Percentiles rank a stretch among this genome's conserved stretches.
These are phyloP conservation scores for Naganishia liquefaciens DNA, from an alignment of 1,284 basidiomycete genomes.

Conservation along the genomic window DNA sequence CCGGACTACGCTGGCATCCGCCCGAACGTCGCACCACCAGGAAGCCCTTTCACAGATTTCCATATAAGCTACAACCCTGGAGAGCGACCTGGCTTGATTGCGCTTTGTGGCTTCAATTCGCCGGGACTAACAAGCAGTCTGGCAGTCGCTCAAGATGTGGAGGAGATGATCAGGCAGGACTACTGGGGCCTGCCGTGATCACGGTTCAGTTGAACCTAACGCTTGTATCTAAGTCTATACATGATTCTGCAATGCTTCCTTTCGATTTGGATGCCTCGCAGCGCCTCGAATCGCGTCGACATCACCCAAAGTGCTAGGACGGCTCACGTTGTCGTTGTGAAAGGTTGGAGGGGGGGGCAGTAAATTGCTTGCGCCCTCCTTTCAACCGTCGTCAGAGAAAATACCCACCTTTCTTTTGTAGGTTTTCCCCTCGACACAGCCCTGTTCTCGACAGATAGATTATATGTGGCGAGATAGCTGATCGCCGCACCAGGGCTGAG, in stretches of 20 bases:
- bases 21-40: constrained; percentile 78
- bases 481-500: too few relatives aligned
- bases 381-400: too few relatives aligned
- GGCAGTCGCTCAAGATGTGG: constrained; percentile 58
- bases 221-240: neutral
- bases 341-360: too few relatives aligned
- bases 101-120: constrained; percentile 58
- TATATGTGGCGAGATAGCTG: too few relatives aligned
- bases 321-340: too few relatives aligned
- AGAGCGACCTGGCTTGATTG: constrained; percentile 50
- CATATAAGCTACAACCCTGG: constrained; percentile 49
- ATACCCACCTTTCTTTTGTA: too few relatives aligned
- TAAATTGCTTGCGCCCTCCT: too few relatives aligned
- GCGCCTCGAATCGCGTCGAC: too few relatives aligned
- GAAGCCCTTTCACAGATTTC: constrained; percentile 82
- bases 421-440: too few relatives aligned
- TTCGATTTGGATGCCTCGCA: too few relatives aligned
- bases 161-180: constrained; percentile 40
- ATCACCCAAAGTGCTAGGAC: too few relatives aligned
- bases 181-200: constrained; percentile 14
- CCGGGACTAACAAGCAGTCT: constrained; percentile 59
- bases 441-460: too few relatives aligned
- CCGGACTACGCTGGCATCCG: constrained; percentile 91
- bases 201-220: neutral
- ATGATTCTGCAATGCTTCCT: neutral